Evolutionary conservation across 805 yeast genomes (phyloP), one percentile per base, ranked within the genome.

Genomic region (Metschnikowia sp.): DNA sequence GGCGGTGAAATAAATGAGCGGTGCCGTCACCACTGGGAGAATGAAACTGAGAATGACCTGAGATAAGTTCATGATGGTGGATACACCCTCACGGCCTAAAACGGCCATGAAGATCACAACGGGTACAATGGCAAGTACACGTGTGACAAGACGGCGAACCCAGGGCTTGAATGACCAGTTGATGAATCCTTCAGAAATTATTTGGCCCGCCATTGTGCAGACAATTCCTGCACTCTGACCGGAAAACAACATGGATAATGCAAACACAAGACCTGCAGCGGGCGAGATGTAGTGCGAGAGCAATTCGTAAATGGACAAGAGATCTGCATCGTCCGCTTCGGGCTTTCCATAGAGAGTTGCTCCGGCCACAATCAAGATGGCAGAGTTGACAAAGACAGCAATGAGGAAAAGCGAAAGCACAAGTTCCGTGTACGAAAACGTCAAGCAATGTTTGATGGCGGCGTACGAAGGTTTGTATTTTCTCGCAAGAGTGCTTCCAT

Each of bases 211-310:
- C 77, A 73, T 73, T 4, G 77, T 73, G 54, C 77, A 73, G 10
- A 73, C 77, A 34, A 73, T 72, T 12, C 77, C 77, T 4, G 77
- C 77, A 52, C 75, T 69, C 48, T 73, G 77, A 29, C 77, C 77
- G 1, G 76, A 65, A 46, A 71, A 73, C 15, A 73, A 55, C 77
- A 73, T 73, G 0, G 77, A 72, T 33, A 72, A 61, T 1, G 77
- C 77, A 58, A 73, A 73, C 11, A 73, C 63, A 7, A 73, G 45
- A 1, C 77, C 77, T 0, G 76, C 77, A 2, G 75, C 69, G 1
- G 77, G 77, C 3, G 74, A 67, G 35, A 73, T 70, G 54, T 73
- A 73, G 43, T 56, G 61, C 0, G 75, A 69, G 32, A 73, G 55
- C 77, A 73, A 72, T 45, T 72, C 60, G 58, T 72, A 73, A 42